Base-by-base conservation (phyloP, 2,329 filamentous ascomycete genomes). In the Lachnellula cervina region DNA sequence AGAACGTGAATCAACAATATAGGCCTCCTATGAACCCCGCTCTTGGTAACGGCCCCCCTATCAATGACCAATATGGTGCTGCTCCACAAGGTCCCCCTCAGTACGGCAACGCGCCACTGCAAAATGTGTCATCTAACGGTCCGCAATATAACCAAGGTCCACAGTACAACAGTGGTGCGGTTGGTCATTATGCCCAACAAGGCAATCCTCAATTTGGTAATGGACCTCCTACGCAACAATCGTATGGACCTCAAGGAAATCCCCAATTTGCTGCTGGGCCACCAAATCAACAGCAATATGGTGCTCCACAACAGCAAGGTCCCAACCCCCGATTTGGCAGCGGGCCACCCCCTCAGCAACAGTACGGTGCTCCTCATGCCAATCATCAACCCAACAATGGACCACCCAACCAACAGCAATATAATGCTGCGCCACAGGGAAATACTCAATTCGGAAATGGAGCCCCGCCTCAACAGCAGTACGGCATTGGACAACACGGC, bases 41-140 rank as follows among this genome's bases (percentile, higher is more conserved):
- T 34, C 55, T 46, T 37, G 46, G 25, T 25, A 51, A 43, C 52
- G 43, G 25, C 19, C 49, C 37, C 23, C 54, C 49, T 34, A 25
- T 50, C 2, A 44, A 49, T n/a, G 25, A 35, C 19, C 49, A 44
- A 11, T 59, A 59, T 44, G 55, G 51, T 11, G 47, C 42, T 38
- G 48, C 19, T 21, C 52, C 56, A 43, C 60, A 60, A 35, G 35
- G 14, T 48, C 57, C 55, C 19, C 52, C 52, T 19, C 52, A 60
- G 11, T 60, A 61, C 43, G 52, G 51, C 2, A 37, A 19, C 32
- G 21, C 7, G 16, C 51, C 55, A 38, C 55, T 53, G 13, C 60
- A 62, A 34, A 54, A 55, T 42, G 21, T n/a, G 4, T 32, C 25
- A 7, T 56, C 59, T 32, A 50, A 48, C 46, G 42, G 16, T 6